These are phyloP conservation scores for Venturia asperata DNA, from an alignment of 2,329 filamentous ascomycete species.

Conservation along the genomic window DNA sequence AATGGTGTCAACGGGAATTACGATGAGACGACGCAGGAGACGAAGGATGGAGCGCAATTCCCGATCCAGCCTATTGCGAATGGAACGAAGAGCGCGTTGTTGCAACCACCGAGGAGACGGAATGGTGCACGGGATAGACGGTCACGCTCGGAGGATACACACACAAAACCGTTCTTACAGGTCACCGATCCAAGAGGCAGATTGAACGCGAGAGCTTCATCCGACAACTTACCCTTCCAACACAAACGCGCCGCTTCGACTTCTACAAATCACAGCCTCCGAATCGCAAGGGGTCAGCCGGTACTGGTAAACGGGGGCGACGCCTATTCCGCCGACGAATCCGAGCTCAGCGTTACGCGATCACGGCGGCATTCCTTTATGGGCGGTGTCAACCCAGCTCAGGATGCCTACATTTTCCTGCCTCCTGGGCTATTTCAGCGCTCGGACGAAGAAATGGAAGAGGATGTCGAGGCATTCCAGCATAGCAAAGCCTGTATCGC, in stretches of 20 bases:
- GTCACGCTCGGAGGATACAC: constrained; percentile 13
- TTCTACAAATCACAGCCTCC: constrained; percentile 32
- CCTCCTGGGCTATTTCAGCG: constrained; percentile 5
- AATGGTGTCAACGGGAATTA: constrained; percentile 1
- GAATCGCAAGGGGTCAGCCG: constrained; percentile 26
- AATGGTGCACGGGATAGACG: constrained; percentile 8
- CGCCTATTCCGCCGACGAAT: constrained; percentile 29
- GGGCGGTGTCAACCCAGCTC: constrained; percentile 1
- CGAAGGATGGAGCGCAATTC: neutral
- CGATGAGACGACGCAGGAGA: constrained; percentile 4
- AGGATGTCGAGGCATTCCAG: constrained; percentile 45
- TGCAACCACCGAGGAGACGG: neutral
- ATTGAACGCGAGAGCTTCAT: constrained; percentile 25
- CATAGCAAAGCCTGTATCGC: constrained; percentile 32
- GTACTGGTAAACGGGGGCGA: constrained; percentile 19
- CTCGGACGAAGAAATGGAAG: constrained; percentile 30
- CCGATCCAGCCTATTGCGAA: constrained; percentile 3
- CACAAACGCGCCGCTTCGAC: constrained; percentile 29
- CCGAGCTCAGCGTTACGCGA: constrained; percentile 18
- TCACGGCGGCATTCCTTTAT: constrained; percentile 10
- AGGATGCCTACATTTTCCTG: constrained; percentile 8
- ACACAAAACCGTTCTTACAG: neutral
- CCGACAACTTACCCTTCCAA: constrained; percentile 23
- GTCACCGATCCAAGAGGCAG: constrained; percentile 22
- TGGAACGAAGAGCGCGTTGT: neutral